phyloP scores from a whole-genome alignment of 108 stramenopile genomes.

The Nitzschia sp. region DNA sequence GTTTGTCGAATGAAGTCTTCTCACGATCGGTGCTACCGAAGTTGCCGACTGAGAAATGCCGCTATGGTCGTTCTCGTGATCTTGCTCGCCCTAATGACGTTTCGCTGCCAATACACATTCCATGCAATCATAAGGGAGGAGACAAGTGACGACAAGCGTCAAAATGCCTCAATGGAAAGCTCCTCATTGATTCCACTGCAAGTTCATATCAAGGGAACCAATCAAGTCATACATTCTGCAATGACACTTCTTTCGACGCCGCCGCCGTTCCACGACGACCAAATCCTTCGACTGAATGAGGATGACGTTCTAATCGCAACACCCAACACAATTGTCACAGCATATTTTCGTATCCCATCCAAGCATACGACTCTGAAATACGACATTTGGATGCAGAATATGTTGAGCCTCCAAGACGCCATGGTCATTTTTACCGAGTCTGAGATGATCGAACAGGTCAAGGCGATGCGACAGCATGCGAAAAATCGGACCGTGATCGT shows the following conservation, averaged over 20 bases:
- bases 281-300: slow-evolving; percentile 12
- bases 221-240: slow-evolving; percentile 18
- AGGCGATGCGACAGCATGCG: slow-evolving; percentile 56
- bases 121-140: too few relatives aligned
- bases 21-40: too few relatives aligned
- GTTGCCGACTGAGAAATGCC: too few relatives aligned
- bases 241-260: slow-evolving; percentile 9
- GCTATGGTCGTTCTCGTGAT: too few relatives aligned
- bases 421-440: slow-evolving; percentile 63
- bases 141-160: too few relatives aligned
- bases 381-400: slow-evolving; percentile 65
- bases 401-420: slow-evolving; percentile 61
- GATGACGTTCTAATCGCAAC: slow-evolving; percentile 22
- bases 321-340: slow-evolving; percentile 57
- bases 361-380: slow-evolving; percentile 47
- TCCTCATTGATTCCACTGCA: too few relatives aligned
- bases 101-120: too few relatives aligned
- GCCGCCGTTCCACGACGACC: slow-evolving; percentile 27
- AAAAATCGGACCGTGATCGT: slow-evolving; percentile 50
- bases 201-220: neutral
- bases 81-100: too few relatives aligned
- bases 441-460: slow-evolving; percentile 48
- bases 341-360: slow-evolving; percentile 52
- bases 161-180: too few relatives aligned
- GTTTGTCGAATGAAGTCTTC: too few relatives aligned